A percentile compares a stretch with the other conserved stretches of the same genome.
Conservation (phyloP, 495 filamentous ascomycete genomes). For the Penicillium tannophilum region DNA sequence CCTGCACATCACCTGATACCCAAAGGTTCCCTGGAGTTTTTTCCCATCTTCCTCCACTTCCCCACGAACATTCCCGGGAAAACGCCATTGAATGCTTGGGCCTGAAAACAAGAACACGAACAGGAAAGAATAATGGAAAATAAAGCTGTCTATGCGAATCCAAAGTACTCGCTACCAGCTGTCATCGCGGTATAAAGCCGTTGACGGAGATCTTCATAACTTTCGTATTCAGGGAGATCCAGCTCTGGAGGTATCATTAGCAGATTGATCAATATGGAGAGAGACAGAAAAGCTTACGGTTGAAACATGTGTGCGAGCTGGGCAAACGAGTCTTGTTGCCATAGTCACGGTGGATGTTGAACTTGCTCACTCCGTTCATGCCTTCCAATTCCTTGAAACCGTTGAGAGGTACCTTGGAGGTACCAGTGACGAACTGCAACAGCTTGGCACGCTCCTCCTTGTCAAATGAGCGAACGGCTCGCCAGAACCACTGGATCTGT, state of each 20-base stretch:
- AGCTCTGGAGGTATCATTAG: constrained; percentile 69
- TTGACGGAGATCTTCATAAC: constrained; percentile 84
- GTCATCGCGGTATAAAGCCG: constrained; percentile 94
- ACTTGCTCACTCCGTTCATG: constrained; percentile 97
- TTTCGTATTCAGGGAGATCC: constrained; percentile 98
- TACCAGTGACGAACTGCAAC: constrained; percentile 97
- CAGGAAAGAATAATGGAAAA: constrained; percentile 6
- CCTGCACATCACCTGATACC: constrained; percentile 48
- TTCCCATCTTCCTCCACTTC: constrained; percentile 17
- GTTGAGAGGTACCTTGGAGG: constrained; percentile 97
- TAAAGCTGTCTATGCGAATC: constrained; percentile 71
- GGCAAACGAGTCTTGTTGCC: constrained; percentile 96
- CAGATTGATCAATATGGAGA: constrained; percentile 9
- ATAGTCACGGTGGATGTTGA: constrained; percentile 99
- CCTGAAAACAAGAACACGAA: constrained; percentile 16
- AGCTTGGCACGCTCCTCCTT: constrained; percentile 98
- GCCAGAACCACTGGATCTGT: constrained; percentile 99
- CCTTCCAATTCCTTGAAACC: constrained; percentile 99
- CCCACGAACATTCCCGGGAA: constrained; percentile 18
- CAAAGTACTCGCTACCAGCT: constrained; percentile 95
- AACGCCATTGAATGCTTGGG: constrained; percentile 55
- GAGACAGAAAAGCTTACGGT: constrained; percentile 66
- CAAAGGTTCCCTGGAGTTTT: constrained; percentile 17
- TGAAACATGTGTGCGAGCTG: constrained; percentile 98
- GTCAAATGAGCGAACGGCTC: constrained; percentile 95